Evolutionary conservation across 441 rosid species (phyloP), one percentile per base, ranked within the genome.

Genomic region (Euphorbia celastroides): DNA sequence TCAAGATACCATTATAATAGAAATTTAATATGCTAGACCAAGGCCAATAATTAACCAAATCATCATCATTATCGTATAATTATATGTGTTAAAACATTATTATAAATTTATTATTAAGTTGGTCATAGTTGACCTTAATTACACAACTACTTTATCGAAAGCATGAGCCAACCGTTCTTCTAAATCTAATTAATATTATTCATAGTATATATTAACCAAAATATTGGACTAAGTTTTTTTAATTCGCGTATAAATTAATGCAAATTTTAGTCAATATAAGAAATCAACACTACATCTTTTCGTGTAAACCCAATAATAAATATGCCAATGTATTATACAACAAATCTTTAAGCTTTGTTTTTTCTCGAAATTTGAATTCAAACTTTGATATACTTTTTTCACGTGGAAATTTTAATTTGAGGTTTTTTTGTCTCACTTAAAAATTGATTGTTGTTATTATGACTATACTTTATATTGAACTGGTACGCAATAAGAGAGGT

Each of bases 221-320:
- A 69, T 22, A 58, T 57, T 63, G 65, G 58, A 58, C 59, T 42
- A 36, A 68, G 32, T 34, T 25, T 62, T 57, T 55, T 25, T 44
- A 48, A 48, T 48, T 5, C 22, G 19, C 7, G 54, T 17, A 48
- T 17, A 17, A n/a, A n/a, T 17, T 1, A 44, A 13, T 44, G 13
- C 17, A 44, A 1, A 34, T 34, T 4, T n/a, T n/a, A n/a, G n/a
- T n/a, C n/a, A n/a, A n/a, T n/a, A 34, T 34, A 34, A n/a, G n/a
- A n/a, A n/a, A n/a, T n/a, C n/a, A n/a, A n/a, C n/a, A 3, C 4
- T 34, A 34, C 13, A 44, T 44, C 50, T n/a, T n/a, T 3, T 34
- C 5, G 38, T 34, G 9, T 34, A 34, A 34, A 34, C 38, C 9
- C 38, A 3, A 34, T 3, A 34, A 34, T 9, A 34, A 34, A n/a